Evolutionary conservation across 345 rosid species (phyloP).

Genomic region (Kernera saxatilis): DNA sequence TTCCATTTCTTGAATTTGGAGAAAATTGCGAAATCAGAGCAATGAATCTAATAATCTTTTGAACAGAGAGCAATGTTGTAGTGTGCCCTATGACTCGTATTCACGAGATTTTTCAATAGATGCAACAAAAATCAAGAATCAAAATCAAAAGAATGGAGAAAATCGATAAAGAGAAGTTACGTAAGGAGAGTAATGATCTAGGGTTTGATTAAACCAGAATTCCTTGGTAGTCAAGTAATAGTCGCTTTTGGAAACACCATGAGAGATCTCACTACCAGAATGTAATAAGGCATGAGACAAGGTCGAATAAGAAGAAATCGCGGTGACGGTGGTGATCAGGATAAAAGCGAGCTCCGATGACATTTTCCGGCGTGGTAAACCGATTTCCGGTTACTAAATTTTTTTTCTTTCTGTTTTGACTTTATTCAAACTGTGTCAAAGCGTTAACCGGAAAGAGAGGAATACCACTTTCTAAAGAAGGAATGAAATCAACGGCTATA

Average conservation of each 20-base stretch:
- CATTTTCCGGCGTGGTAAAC: constrained; percentile 5
- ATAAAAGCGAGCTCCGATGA: not conserved
- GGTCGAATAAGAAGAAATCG: not conserved
- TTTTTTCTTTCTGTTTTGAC: not conserved
- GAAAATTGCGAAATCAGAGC: not conserved
- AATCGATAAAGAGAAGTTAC: constrained; percentile 29
- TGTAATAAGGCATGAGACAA: constrained; percentile 36
- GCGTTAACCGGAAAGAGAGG: not conserved
- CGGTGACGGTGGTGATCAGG: not conserved
- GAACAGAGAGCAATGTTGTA: too few species aligned
- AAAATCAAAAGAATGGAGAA: not conserved
- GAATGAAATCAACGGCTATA: not conserved
- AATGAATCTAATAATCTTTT: not conserved
- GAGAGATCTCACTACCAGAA: constrained; percentile 25
- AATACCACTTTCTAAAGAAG: constrained; percentile 9
- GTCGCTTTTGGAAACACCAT: constrained; percentile 27
- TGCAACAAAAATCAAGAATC: not conserved
- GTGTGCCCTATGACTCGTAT: too few species aligned
- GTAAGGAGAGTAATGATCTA: constrained; percentile 76
- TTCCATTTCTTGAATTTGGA: not conserved
- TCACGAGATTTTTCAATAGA: too few species aligned
- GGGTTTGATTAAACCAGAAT: constrained; percentile 78
- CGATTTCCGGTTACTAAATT: not conserved
- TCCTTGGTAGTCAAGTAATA: constrained; percentile 57
- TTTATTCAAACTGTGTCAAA: not conserved